Evolutionary conservation across 2,329 filamentous ascomycete genomes (phyloP), one percentile per base, ranked within the genome.

Genomic region (Colletotrichum neosansevieriae): DNA sequence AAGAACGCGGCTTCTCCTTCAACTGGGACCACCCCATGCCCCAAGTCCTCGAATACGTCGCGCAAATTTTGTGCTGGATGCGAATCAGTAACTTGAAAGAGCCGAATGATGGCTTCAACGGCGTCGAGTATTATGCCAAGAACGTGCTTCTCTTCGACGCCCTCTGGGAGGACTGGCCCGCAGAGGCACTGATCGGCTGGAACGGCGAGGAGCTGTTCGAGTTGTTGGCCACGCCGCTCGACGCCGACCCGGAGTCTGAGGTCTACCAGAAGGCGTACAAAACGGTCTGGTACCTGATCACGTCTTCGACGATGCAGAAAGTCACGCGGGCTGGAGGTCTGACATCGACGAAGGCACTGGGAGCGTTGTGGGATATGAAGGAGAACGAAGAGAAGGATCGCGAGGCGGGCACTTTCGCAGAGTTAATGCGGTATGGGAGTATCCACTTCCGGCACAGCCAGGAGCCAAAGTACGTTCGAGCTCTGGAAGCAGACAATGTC

Each of bases 11-110:
- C 1, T 65, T 74, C 63, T 69, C 72, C 0, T 78, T 75, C 75
- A 75, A 77, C 15, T 81, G 75, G 72, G 77, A 76, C 9, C 74
- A 75, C 2, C 74, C 76, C 2, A 67, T 72, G 2, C 75, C 74
- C 17, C 40, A 47, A 0, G 63, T 80, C 0, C 61, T 80, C 32
- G 80, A 81, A 13, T 83, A 83, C 54, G 75, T 80, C 7, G 72
- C 74, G 1, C 81, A 82, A 47, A 76, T 81, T 34, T 67, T 81
- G 4, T 75, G 76, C 12, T 84, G 80, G 80, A 62, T 72, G 6
- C 72, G 75, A 3, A 45, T 77, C 34, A 66, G 63, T 50, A 72
- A 72, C 66, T 65, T 77, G 2, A 70, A 76, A 17, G 72, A 75
- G 19, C 44, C 65, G 0, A 69, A 70, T 17, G 73, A 73, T 38